Evolutionary conservation across 176 grass and related monocot genomes (phyloP).

Genomic region (Triticum dicoccoides): DNA sequence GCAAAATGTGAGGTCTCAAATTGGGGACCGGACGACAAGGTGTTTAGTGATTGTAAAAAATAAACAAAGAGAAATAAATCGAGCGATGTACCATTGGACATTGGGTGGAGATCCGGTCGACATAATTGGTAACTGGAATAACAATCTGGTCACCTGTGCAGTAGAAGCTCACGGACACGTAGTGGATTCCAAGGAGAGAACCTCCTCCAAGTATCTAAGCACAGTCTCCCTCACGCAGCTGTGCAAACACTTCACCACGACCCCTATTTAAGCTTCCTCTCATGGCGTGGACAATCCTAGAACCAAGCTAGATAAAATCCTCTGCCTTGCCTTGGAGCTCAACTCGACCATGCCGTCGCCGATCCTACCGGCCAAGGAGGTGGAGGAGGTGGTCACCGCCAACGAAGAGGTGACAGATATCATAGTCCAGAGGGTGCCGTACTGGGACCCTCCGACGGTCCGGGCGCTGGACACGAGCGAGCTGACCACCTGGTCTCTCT

Average conservation of each 20-base stretch:
- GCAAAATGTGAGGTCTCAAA: too few relatives aligned
- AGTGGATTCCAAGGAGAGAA: neutral
- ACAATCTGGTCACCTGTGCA: neutral
- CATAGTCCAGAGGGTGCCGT: slow-evolving; percentile 15
- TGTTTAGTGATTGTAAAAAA: too few relatives aligned
- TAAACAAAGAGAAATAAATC: too few relatives aligned
- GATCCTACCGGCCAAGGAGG: neutral
- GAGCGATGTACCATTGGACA: too few relatives aligned
- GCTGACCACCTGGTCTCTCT: slow-evolving; percentile 24
- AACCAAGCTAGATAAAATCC: neutral
- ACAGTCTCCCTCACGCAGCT: neutral
- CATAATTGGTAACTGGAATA: neutral
- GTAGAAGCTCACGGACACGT: neutral
- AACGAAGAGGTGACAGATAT: neutral
- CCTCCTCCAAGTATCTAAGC: neutral
- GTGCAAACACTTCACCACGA: neutral
- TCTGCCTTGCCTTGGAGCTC: neutral
- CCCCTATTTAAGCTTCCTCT: neutral
- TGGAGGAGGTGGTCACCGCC: neutral
- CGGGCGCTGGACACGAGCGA: slow-evolving; percentile 6
- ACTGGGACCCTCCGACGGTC: slow-evolving; percentile 12
- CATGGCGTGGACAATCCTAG: neutral
- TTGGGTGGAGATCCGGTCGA: neutral
- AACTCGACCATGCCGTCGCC: neutral
- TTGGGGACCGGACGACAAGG: too few relatives aligned